Evolutionary conservation across 148 eudicot species (phyloP), one percentile per base, ranked within the genome.

Genomic region (Limonium bicolor): DNA sequence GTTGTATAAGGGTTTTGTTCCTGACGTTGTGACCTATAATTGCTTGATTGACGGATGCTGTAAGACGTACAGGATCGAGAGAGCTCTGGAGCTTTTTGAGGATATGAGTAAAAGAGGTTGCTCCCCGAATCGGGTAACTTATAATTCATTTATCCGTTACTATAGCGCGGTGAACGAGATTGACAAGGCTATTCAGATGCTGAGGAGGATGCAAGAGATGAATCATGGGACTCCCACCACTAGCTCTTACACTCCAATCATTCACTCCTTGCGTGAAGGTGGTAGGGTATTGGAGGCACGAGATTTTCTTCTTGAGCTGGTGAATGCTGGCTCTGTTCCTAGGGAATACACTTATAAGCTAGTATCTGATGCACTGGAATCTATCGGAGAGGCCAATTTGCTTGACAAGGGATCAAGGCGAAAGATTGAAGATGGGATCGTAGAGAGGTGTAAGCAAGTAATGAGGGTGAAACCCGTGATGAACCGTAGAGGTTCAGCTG

Each of bases 11-110:
- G 96, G 96, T n/a, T 82, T 78, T 54, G 64, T 45, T 21, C 96
- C 94, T 14, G 94, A 87, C 69, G 77, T 82, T 53, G 88, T 87
- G 23, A 82, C 96, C 6, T 87, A 82, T 46, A 87, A 87, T 33
- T 69, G 80, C 36, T 69, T 87, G 70, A 87, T 82, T 34, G 78
- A 82, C 49, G 90, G 94, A 15, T 87, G 90, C 63, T 82, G 96
- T 61, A 87, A 87, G 65, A 87, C 88, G 16, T 57, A 73, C 44
- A 66, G 96, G 65, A 73, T 87, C 31, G 86, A 61, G 50, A 69
- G 86, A 60, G 94, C 94, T 20, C 22, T 82, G 52, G 90, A 87
- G 70, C 58, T 87, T 28, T 72, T 82, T 40, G 88, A 87, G 41
- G 86, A 79, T 47, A 87, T 79, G 94, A 19, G 23, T 13, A 59